Conservation (phyloP, 2,329 filamentous ascomycete genomes). For the Calonectria henricotiae region DNA sequence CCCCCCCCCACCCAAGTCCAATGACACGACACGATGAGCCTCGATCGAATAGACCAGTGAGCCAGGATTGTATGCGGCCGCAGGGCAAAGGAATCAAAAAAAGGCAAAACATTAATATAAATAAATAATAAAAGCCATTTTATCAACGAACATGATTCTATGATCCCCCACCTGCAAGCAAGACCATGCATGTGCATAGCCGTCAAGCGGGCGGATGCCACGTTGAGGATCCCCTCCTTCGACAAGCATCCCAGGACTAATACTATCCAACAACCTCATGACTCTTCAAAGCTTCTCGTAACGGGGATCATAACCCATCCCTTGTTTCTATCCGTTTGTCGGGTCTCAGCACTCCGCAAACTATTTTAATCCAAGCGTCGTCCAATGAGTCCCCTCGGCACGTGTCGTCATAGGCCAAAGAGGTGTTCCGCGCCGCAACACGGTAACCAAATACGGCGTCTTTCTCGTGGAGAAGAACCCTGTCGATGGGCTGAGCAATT, state of each 20-base stretch:
- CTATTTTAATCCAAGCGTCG: background rate
- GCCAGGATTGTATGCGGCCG: background rate
- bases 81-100: background rate
- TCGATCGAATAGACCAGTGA: background rate
- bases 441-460: background rate
- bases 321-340: background rate
- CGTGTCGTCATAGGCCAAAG: background rate
- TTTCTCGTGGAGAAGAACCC: background rate
- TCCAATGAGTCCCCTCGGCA: background rate
- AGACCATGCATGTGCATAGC: slow-evolving; percentile 15
- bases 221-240: slow-evolving; percentile 10
- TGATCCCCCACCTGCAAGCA: background rate
- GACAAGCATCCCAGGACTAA: slow-evolving; percentile 16
- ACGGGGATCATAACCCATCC: background rate
- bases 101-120: background rate
- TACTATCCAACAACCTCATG: background rate
- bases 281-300: background rate
- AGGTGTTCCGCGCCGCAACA: background rate
- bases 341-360: background rate
- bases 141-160: background rate
- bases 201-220: slow-evolving; percentile 8
- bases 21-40: background rate
- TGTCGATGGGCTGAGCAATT: background rate
- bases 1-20: background rate
- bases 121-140: background rate